phyloP scores from a whole-genome alignment of 176 grass and related monocot species.

The Oryza australiensis region DNA sequence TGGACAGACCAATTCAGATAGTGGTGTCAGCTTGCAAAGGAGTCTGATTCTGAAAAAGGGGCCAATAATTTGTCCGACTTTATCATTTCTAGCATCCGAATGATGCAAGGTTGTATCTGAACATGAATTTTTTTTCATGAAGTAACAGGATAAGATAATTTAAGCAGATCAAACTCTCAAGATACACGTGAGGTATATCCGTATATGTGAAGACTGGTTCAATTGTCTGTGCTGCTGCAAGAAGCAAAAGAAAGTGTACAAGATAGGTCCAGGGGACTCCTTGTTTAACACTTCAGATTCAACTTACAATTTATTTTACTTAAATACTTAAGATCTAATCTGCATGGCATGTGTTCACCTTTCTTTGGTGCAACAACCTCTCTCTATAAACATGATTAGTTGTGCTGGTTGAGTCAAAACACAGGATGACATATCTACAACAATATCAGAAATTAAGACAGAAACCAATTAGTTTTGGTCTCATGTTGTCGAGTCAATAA shows the following conservation, averaged over 20 bases:
- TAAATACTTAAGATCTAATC: background rate
- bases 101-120: background rate
- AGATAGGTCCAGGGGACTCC: background rate
- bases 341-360: slow-evolving; percentile 2
- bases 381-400: slow-evolving; percentile 17
- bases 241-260: slow-evolving; percentile 38
- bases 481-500: slow-evolving; percentile 15
- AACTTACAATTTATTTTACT: background rate
- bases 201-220: slow-evolving; percentile 4
- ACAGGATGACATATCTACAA: background rate
- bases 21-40: background rate
- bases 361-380: slow-evolving; percentile 31
- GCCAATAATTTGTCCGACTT: background rate
- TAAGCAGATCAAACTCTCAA: background rate
- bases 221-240: slow-evolving; percentile 14
- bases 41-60: background rate
- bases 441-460: background rate
- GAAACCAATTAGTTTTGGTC: slow-evolving; percentile 14
- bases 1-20: background rate
- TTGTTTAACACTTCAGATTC: slow-evolving; percentile 9
- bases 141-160: background rate
- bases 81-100: background rate
- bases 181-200: background rate
- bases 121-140: background rate
- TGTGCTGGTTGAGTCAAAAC: slow-evolving; percentile 45